phyloP scores from a whole-genome alignment of 306 rosid species.

The Quillaja saponaria region DNA sequence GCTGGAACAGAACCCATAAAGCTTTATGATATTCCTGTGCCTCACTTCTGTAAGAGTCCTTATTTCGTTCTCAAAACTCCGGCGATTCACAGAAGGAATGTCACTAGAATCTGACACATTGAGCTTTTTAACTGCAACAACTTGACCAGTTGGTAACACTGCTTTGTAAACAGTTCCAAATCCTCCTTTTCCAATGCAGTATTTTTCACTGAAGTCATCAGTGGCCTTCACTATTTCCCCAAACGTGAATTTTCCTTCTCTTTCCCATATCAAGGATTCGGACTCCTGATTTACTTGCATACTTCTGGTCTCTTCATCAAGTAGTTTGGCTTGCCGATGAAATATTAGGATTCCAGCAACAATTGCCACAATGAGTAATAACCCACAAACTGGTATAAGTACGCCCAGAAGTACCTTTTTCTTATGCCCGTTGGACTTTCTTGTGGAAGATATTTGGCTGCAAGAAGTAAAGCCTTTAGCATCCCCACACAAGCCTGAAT shows the following conservation, averaged over 20 bases:
- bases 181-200: constrained; percentile 76
- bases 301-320: constrained; percentile 39
- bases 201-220: constrained; percentile 51
- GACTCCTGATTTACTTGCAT: constrained; percentile 11
- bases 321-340: neutral
- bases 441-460: neutral
- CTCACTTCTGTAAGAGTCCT: constrained; percentile 53
- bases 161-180: constrained; percentile 72
- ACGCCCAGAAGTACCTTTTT: constrained; percentile 48
- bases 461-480: constrained; percentile 40
- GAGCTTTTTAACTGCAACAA: constrained; percentile 63
- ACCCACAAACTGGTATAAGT: constrained; percentile 41
- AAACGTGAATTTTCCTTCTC: constrained; percentile 45
- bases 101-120: constrained; percentile 43
- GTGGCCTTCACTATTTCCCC: constrained; percentile 55
- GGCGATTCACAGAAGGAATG: constrained; percentile 43
- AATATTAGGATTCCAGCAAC: constrained; percentile 21
- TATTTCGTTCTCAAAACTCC: constrained; percentile 62
- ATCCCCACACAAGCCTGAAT: constrained; percentile 58
- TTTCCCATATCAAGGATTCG: constrained; percentile 35
- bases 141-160: constrained; percentile 36
- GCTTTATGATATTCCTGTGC: constrained; percentile 70
- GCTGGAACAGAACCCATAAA: constrained; percentile 59
- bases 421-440: constrained; percentile 29
- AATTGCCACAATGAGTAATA: constrained; percentile 29